phyloP scores from a whole-genome alignment of 2,329 filamentous ascomycete genomes.

The Hymenoscyphus infarciens region DNA sequence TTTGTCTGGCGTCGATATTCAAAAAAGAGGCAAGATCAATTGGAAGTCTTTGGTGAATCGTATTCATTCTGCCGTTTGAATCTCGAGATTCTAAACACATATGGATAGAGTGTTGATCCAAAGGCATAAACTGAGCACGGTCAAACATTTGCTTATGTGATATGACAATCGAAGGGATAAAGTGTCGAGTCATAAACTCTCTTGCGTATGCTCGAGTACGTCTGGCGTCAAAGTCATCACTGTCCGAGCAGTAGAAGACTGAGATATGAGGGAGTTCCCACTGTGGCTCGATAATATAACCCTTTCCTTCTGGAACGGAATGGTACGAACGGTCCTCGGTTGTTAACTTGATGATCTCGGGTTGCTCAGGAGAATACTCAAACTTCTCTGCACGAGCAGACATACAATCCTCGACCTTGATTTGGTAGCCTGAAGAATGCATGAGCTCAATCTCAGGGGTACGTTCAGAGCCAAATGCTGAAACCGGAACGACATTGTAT shows the following conservation, averaged over 20 bases:
- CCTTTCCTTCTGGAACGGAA: constrained; percentile 35
- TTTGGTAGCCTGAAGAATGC: constrained; percentile 48
- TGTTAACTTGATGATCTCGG: constrained; percentile 39
- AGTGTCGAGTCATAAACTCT: constrained; percentile 46
- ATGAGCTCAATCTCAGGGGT: constrained; percentile 50
- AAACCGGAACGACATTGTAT: constrained; percentile 50
- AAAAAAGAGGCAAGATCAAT: constrained; percentile 48
- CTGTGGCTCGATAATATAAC: constrained; percentile 39
- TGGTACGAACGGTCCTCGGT: constrained; percentile 39
- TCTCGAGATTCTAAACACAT: constrained; percentile 45
- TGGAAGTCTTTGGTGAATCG: constrained; percentile 42
- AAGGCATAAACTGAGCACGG: constrained; percentile 35
- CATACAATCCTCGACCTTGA: constrained; percentile 48
- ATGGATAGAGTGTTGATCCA: constrained; percentile 44
- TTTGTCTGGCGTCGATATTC: constrained; percentile 49
- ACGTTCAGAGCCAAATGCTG: constrained; percentile 44
- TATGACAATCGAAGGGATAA: constrained; percentile 47
- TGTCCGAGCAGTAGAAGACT: constrained; percentile 46
- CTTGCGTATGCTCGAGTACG: constrained; percentile 42
- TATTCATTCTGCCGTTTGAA: constrained; percentile 34
- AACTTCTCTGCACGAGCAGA: constrained; percentile 38
- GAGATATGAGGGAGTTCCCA: constrained; percentile 49
- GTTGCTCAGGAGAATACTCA: constrained; percentile 35
- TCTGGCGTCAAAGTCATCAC: constrained; percentile 39
- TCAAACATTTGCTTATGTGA: constrained; percentile 42